Evolutionary conservation across 805 yeast genomes (phyloP).

Genomic region (Wickerhamiella alocasiicola): DNA sequence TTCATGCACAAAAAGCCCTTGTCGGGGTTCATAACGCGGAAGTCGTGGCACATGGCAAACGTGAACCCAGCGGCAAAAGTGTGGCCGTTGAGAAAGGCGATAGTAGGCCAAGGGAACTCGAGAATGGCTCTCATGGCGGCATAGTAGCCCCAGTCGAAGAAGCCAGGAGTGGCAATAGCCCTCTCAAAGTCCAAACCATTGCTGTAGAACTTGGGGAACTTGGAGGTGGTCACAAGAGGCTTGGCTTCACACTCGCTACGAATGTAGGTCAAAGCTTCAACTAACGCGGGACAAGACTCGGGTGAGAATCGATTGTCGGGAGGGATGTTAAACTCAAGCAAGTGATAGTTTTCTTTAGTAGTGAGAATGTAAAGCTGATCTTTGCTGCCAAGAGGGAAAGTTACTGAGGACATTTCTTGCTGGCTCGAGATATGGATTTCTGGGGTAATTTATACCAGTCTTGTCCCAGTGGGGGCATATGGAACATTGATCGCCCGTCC

Average conservation of each 20-base stretch:
- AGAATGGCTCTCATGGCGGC: constrained; percentile 26
- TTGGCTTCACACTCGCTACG: constrained; percentile 21
- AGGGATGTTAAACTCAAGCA: constrained; percentile 24
- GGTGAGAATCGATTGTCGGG: constrained; percentile 30
- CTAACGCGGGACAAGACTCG: constrained; percentile 24
- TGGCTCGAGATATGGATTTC: too few relatives aligned
- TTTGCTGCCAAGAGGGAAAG: constrained; percentile 15
- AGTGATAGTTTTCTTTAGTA: constrained; percentile 23
- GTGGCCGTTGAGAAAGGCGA: constrained; percentile 31
- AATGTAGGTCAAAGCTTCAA: constrained; percentile 26
- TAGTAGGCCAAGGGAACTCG: constrained; percentile 32
- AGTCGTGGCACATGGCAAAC: constrained; percentile 30
- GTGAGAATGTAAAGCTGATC: constrained; percentile 13
- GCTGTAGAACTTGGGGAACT: constrained; percentile 28
- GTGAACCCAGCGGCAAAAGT: constrained; percentile 33
- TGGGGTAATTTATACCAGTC: too few relatives aligned
- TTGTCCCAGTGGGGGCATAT: too few relatives aligned
- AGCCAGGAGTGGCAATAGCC: constrained; percentile 26
- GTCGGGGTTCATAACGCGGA: constrained; percentile 30
- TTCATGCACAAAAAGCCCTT: constrained; percentile 31
- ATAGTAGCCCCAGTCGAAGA: constrained; percentile 26
- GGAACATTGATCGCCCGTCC: too few relatives aligned
- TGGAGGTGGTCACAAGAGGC: constrained; percentile 30
- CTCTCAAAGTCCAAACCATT: constrained; percentile 30
- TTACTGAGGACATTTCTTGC: too few relatives aligned